Evolutionary conservation across 1,139 yeast species (phyloP).

Genomic region (Candida dubliniensis): DNA sequence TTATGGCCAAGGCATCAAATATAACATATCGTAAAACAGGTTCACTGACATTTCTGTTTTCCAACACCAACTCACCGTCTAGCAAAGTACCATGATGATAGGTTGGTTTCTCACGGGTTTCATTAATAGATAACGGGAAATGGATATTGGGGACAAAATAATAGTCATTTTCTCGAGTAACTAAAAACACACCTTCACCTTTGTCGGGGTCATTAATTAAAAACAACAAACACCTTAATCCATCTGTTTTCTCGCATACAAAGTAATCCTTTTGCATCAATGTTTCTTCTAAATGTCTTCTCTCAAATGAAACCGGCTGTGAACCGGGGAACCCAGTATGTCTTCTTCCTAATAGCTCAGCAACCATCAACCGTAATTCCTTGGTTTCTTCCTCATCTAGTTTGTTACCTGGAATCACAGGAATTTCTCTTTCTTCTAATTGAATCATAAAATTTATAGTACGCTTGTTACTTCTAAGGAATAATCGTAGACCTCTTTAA

Average conservation of each 20-base stretch:
- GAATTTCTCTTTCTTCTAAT: constrained; percentile 62
- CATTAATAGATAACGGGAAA: constrained; percentile 60
- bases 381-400: constrained; percentile 72
- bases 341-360: constrained; percentile 61
- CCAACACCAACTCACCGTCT: constrained; percentile 85
- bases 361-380: constrained; percentile 68
- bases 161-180: constrained; percentile 87
- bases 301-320: constrained; percentile 90
- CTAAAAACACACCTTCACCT: constrained; percentile 70
- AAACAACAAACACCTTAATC: constrained; percentile 75
- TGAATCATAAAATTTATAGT: constrained; percentile 27
- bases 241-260: constrained; percentile 97
- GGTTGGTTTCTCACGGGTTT: constrained; percentile 51
- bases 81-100: constrained; percentile 84
- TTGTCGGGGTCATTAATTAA: constrained; percentile 69
- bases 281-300: constrained; percentile 65
- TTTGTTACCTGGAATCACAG: constrained; percentile 79
- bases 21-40: constrained; percentile 69
- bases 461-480: not conserved
- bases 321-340: constrained; percentile 74
- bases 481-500: not conserved
- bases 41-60: constrained; percentile 49
- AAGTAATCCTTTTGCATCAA: constrained; percentile 63
- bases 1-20: constrained; percentile 87
- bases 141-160: constrained; percentile 79